These are phyloP conservation scores for Diversispora epigaea DNA, from an alignment of 192 early-diverging fungal genomes.

Conservation along the genomic window DNA sequence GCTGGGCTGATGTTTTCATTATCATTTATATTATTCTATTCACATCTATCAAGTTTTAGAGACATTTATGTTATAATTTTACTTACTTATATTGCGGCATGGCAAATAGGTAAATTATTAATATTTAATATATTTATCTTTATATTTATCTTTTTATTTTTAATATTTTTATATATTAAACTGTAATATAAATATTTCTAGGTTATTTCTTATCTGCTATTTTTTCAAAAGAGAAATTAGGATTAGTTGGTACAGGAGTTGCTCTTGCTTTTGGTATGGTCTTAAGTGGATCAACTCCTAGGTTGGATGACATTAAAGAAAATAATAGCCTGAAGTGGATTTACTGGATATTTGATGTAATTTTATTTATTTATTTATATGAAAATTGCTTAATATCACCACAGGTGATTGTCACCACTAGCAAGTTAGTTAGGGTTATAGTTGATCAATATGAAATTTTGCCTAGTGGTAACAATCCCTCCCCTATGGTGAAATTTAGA, in stretches of 20 bases:
- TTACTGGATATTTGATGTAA: constrained; percentile 53
- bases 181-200: neutral
- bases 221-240: constrained; percentile 38
- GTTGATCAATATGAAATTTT: no score
- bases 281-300: constrained; percentile 55
- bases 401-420: no score
- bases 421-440: no score
- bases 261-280: constrained; percentile 62
- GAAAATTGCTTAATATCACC: no score
- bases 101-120: constrained; percentile 42
- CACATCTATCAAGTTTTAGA: constrained; percentile 38
- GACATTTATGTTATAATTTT: constrained; percentile 49
- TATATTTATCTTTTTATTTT: neutral
- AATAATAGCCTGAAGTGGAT: constrained; percentile 34
- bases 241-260: no score
- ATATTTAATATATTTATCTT: neutral
- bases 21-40: constrained; percentile 60
- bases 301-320: constrained; percentile 45
- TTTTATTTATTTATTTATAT: no score
- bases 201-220: constrained; percentile 57
- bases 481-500: no score
- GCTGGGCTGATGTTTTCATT: constrained; percentile 56
- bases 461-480: no score
- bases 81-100: constrained; percentile 53
- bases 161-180: neutral